Evolutionary conservation across 164 flowering plant species (phyloP), one percentile per base, ranked within the genome.

Genomic region (Amborella trichopoda): DNA sequence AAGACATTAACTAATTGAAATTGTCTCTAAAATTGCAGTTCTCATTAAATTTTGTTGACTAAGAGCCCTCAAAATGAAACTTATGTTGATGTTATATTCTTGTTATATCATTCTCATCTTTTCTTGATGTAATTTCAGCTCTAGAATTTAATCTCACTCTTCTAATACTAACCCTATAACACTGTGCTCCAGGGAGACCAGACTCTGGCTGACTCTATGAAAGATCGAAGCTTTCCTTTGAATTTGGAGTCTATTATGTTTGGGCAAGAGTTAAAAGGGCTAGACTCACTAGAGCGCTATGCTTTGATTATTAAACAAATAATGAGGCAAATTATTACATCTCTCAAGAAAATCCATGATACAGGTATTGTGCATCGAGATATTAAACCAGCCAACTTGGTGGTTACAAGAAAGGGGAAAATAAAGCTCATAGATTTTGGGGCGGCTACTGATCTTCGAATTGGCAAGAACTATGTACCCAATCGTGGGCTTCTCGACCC

Each of bases 391-490:
- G 69, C 96, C 52, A 91, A 91, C 68, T 70, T 91, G 52, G 99
- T 91, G 16, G 94, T 91, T 52, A 87, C 99, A 40, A 86, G 74
- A 50, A 75, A 70, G 53, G 99, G 99, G 17, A 67, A 67, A 60
- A 80, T 91, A 53, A 91, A 91, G 66, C 90, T 91, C 52, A 87
- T 91, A 48, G 96, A 91, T 64, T 91, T 91, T 50, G 99, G 99
- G 11, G 99, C 99, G 30, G 96, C 96, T 20, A 60, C 99, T 9
- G 99, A 87, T 49, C 90, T 91, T 22, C 75, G 96, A 3, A 91
- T 91, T 45, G 99, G 99, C 32, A 91, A 91, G 69, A 91, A 91
- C 48, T 87, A 71, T 50, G 71, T 75, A 9, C 99, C 99, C 0
- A 48, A 84, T 34, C 71, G 69, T 17, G 71, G 70, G 1, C 54